Evolutionary conservation across 768 basidiomycete genomes (phyloP).

Genomic region (Lentinus brumalis): DNA sequence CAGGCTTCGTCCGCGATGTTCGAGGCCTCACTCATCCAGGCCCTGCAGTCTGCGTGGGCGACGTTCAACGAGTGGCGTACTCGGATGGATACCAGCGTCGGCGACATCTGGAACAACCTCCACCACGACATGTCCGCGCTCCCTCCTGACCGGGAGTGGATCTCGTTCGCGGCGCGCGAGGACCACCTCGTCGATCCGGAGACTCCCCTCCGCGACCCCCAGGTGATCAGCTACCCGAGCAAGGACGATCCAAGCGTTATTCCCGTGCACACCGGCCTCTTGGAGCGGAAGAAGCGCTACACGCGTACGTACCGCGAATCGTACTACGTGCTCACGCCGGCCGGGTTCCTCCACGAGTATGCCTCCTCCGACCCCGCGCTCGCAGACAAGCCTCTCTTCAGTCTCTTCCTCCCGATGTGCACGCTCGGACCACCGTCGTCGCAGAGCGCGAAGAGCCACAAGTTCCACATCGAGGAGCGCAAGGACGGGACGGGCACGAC

Average conservation of each 20-base stretch:
- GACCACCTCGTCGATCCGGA: constrained; percentile 98
- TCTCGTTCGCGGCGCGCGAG: constrained; percentile 87
- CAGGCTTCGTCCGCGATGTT: constrained; percentile 97
- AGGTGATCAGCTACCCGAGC: constrained; percentile 79
- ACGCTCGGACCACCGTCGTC: constrained; percentile 91
- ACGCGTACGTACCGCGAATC: constrained; percentile 83
- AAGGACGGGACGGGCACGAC: constrained; percentile 78
- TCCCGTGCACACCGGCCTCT: constrained; percentile 83
- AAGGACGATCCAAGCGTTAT: constrained; percentile 88
- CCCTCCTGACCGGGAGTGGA: constrained; percentile 91
- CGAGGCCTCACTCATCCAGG: constrained; percentile 93
- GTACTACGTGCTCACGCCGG: constrained; percentile 91
- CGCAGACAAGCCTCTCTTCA: constrained; percentile 69
- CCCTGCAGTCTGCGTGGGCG: constrained; percentile 95
- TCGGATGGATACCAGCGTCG: constrained; percentile 72
- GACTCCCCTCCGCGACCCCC: constrained; percentile 84
- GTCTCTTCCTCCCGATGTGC: constrained; percentile 91
- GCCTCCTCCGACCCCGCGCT: constrained; percentile 68
- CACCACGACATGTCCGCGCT: constrained; percentile 76
- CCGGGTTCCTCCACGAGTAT: constrained; percentile 96
- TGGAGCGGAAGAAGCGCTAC: constrained; percentile 96
- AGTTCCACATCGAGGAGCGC: constrained; percentile 95
- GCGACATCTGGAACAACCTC: constrained; percentile 74
- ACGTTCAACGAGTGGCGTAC: constrained; percentile 95
- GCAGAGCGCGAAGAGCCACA: constrained; percentile 71